phyloP scores from a whole-genome alignment of 495 filamentous ascomycete genomes.

The Hyaloscypha hepaticicola region DNA sequence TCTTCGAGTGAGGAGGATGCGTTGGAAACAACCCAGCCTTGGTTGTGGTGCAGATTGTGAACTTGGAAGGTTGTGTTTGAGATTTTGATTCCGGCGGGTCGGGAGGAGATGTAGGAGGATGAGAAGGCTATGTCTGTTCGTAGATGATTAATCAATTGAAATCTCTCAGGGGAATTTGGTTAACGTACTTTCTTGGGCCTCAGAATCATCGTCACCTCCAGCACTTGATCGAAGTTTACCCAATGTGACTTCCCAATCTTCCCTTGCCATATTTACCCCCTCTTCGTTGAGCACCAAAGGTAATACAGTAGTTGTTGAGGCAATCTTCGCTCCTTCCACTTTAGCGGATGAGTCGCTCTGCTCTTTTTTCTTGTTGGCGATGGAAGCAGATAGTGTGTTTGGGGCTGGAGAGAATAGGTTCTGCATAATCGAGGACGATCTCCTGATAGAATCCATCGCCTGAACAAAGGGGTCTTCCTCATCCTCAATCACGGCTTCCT shows the following conservation, averaged over 20 bases:
- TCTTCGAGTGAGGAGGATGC: not conserved
- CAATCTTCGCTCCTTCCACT: not conserved
- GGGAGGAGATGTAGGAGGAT: not conserved
- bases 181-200: conserved; percentile 13
- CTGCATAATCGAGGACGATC: not conserved
- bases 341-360: not conserved
- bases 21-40: not conserved
- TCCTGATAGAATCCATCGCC: not conserved
- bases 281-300: not conserved
- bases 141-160: not conserved
- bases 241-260: not conserved
- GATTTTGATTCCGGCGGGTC: not conserved
- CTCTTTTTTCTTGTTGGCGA: not conserved
- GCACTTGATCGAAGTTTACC: not conserved
- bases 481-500: not conserved
- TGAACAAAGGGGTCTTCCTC: not conserved
- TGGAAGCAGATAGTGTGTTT: too few species aligned
- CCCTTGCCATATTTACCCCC: not conserved
- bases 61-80: conserved; percentile 10
- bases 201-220: not conserved
- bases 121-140: conserved; percentile 11
- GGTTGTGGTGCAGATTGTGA: not conserved
- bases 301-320: not conserved
- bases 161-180: not conserved
- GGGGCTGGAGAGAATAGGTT: not conserved